These are phyloP conservation scores for Alternaria arbusti DNA, from an alignment of 2,329 filamentous ascomycete genomes.

Conservation along the genomic window DNA sequence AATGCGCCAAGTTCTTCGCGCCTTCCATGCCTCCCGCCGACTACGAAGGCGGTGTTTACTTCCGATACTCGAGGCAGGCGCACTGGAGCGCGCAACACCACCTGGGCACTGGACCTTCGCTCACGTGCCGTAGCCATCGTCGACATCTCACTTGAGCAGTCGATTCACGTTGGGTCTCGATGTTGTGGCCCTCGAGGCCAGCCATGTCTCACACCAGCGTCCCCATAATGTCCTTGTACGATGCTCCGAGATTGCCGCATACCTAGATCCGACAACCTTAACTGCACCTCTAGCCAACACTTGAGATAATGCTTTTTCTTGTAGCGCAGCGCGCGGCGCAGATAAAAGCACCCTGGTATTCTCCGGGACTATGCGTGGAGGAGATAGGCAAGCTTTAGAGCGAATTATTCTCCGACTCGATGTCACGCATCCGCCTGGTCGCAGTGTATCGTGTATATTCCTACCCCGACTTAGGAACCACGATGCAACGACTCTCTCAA, in stretches of 20 bases:
- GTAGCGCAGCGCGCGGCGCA: not conserved
- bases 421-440: not conserved
- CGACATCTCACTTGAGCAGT: not conserved
- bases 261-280: conserved; percentile 27
- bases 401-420: not conserved
- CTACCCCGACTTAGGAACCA: not conserved
- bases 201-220: conserved; percentile 14
- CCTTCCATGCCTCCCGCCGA: not conserved
- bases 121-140: not conserved
- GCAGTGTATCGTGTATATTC: not conserved
- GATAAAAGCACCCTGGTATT: not conserved
- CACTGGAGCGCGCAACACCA: not conserved
- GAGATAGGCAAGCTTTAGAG: not conserved
- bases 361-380: not conserved
- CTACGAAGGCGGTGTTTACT: not conserved
- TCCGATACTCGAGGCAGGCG: not conserved
- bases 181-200: conserved; percentile 3
- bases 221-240: conserved; percentile 2
- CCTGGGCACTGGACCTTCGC: not conserved
- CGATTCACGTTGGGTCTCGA: not conserved
- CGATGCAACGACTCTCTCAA: not conserved
- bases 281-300: conserved; percentile 14
- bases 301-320: not conserved
- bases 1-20: not conserved
- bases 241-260: conserved; percentile 14